These are phyloP conservation scores for Spiraea crenata DNA, from an alignment of 331 rosid species.

Conservation along the genomic window DNA sequence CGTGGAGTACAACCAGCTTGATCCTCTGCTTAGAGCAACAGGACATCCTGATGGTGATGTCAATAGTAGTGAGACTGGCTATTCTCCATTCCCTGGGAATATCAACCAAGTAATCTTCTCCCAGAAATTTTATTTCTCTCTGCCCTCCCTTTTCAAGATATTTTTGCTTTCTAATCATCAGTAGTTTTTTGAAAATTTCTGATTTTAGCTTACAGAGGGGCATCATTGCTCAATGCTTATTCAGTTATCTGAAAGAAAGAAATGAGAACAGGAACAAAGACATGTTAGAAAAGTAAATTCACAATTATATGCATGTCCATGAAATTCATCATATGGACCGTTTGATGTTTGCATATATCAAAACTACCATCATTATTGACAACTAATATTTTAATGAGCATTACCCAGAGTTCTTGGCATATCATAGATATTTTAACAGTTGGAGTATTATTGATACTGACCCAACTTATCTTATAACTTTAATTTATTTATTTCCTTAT, in stretches of 20 bases:
- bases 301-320: background rate
- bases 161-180: background rate
- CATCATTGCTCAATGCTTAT: background rate
- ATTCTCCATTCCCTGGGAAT: constrained; percentile 94
- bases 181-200: background rate
- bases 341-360: background rate
- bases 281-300: background rate
- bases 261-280: too few species aligned
- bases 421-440: background rate
- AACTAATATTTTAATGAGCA: background rate
- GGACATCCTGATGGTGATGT: constrained; percentile 84
- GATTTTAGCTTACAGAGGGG: background rate
- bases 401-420: background rate
- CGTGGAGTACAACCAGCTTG: constrained; percentile 98
- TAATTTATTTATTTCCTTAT: background rate
- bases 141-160: background rate
- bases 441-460: background rate
- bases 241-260: too few species aligned
- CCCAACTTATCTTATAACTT: background rate
- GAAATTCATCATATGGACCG: background rate
- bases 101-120: constrained; percentile 81
- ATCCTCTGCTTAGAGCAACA: constrained; percentile 96
- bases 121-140: constrained; percentile 5
- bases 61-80: constrained; percentile 77
- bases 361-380: background rate